These are phyloP conservation scores for Rhizopogon vesiculosus DNA, from an alignment of 768 basidiomycete genomes.

Conservation along the genomic window DNA sequence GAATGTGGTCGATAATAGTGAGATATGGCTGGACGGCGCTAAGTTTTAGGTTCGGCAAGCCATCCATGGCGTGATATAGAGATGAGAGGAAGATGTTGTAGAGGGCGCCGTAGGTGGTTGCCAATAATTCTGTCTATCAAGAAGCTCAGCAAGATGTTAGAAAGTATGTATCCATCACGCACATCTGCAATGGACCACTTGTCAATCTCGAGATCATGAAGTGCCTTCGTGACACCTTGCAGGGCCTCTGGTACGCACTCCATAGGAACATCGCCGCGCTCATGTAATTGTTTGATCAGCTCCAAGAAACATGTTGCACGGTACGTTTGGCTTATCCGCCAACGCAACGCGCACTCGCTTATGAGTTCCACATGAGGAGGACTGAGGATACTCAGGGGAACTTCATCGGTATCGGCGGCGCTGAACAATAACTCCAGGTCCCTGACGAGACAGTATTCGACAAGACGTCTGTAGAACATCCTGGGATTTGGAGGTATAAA, in stretches of 20 bases:
- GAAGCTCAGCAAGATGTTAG: conserved; percentile 4
- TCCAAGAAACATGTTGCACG: conserved; percentile 79
- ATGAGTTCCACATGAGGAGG: conserved; percentile 74
- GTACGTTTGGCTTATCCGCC: conserved; percentile 82
- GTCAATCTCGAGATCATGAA: conserved; percentile 64
- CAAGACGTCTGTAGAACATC: conserved; percentile 78
- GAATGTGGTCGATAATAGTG: conserved; percentile 64
- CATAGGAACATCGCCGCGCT: conserved; percentile 85
- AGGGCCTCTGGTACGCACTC: conserved; percentile 94
- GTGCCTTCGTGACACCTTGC: conserved; percentile 62
- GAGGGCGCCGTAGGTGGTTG: conserved; percentile 62
- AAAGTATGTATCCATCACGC: conserved; percentile 27
- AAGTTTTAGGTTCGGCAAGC: conserved; percentile 67
- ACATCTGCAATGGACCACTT: conserved; percentile 85
- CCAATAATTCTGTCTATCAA: conserved; percentile 60
- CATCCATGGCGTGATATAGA: conserved; percentile 81
- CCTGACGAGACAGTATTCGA: conserved; percentile 75
- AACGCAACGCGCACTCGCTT: conserved; percentile 82
- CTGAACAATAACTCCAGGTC: conserved; percentile 90
- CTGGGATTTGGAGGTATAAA: conserved; percentile 89
- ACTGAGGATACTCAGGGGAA: conserved; percentile 88
- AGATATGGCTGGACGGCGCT: conserved; percentile 65
- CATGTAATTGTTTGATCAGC: conserved; percentile 81
- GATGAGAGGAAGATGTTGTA: conserved; percentile 86
- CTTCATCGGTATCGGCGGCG: conserved; percentile 90